Evolutionary conservation across 75 land plant species (phyloP), one percentile per base, ranked within the genome.

Genomic region (Ceratopteris richardii): DNA sequence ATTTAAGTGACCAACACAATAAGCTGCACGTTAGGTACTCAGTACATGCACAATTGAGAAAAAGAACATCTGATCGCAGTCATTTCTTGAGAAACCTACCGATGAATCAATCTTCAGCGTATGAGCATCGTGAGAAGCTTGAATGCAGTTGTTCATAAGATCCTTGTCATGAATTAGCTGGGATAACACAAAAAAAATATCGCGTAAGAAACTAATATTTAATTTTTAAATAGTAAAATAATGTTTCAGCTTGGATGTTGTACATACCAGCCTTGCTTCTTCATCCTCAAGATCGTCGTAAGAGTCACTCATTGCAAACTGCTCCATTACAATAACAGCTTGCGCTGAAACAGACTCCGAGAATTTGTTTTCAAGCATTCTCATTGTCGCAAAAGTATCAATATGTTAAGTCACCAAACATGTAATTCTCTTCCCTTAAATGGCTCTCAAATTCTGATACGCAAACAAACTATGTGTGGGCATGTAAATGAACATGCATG

Each of bases 61-160:
- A n/a, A n/a, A n/a, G n/a, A n/a, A n/a, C n/a, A n/a, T n/a, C n/a
- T n/a, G n/a, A n/a, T n/a, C 16, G 4, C n/a, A 63, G 30, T 22
- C 20, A 48, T 2, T 25, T 1, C 2, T 29, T 2, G 28, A 22
- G 31, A 25, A 25, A 28, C 20, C 27, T 65, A 65, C 69, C 36
- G 28, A 50, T 41, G 21, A 0, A 33, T 69, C 71, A 31, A 69
- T 69, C 16, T 36, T 46, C 12, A 70, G 67, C 5, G 68, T 65
- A 36, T 62, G 66, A 37, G 60, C 31, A 64, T 70, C 73, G 41
- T 63, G 68, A 37, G 73, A 70, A 19, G 73, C 73, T 57, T 64
- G 66, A 39, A 70, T 70, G 29, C 51, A 23, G 48, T 70, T 70
- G 20, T 27, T 57, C 33, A 70, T 37, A 39, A 70, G 54, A 56